Base-by-base conservation (phyloP, 495 filamentous ascomycete genomes). In the Penicillium robsamsonii region DNA sequence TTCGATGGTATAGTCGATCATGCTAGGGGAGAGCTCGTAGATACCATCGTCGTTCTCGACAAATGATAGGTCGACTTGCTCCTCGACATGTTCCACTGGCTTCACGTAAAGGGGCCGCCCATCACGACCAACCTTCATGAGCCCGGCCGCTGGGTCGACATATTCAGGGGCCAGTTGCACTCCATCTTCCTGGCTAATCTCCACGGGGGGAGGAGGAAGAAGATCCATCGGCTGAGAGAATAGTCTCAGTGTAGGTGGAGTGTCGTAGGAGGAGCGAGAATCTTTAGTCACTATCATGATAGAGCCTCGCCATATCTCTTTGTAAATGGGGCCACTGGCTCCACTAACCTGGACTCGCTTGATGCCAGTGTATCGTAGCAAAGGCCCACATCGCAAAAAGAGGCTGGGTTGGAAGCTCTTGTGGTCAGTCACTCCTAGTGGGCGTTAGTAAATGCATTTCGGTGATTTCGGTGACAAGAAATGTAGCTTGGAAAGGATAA, bases 231-330 rank as follows among this genome's bases (percentile, higher is more conserved):
- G 87, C 65, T 96, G 92, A 15, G 83, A 82, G 69, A 96, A 98
- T 4, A 98, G 65, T 43, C 91, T 81, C 52, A 97, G 72, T 4
- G 80, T 87, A 17, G 94, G 94, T 8, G 81, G 77, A 20, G 82
- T 81, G n/a, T 89, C 83, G 67, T 96, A 96, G 2, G 85, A 86
- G 5, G 92, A 96, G 24, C 86, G 77, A 9, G 82, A 79, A 64
- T 97, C 93, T 35, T 81, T 79, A 0, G 94, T 97, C 31, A 97
- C 91, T 55, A 97, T 94, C 89, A 98, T 89, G 27, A 97, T 78
- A 56, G 84, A 92, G 25, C 94, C 94, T 71, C 91, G 83, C 94
- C 94, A 98, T 24, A 91, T 87, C 56, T 96, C 91, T 55, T 85
- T 81, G 52, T 83, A 80, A 37, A 74, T 57, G 43, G 71, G 60